Conservation (phyloP, 345 rosid genomes). For the Geranium brycei region DNA sequence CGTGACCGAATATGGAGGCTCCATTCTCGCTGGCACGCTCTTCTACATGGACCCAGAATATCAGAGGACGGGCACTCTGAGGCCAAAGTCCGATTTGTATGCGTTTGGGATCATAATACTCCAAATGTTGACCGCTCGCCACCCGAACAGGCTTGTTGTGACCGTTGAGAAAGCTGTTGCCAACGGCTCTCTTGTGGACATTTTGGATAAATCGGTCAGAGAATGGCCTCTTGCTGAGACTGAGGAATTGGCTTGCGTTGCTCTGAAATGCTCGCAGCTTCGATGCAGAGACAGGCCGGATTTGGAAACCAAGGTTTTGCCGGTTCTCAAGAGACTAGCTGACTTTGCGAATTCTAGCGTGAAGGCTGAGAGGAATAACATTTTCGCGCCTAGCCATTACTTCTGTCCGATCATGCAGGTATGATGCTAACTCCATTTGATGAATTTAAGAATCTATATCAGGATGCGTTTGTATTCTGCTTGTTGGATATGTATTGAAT, state of each 20-base stretch:
- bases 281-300: conserved; percentile 89
- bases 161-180: conserved; percentile 49
- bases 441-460: background rate
- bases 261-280: conserved; percentile 56
- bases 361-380: conserved; percentile 30
- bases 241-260: conserved; percentile 52
- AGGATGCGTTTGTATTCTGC: no score
- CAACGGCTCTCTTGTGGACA: conserved; percentile 38
- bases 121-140: conserved; percentile 49
- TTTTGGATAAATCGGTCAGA: conserved; percentile 43
- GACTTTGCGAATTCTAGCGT: conserved; percentile 42
- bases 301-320: conserved; percentile 63
- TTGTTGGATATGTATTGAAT: no score
- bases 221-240: conserved; percentile 73
- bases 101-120: conserved; percentile 68
- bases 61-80: conserved; percentile 67
- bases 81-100: conserved; percentile 83
- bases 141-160: conserved; percentile 51
- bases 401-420: conserved; percentile 87
- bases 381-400: conserved; percentile 47
- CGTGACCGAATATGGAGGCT: conserved; percentile 52
- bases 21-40: conserved; percentile 63
- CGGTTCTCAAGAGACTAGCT: conserved; percentile 48
- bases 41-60: conserved; percentile 89
- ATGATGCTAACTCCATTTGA: conserved; percentile 1